Evolutionary conservation across 139 green algal genomes (phyloP).

Genomic region (Coelastrella sp.): DNA sequence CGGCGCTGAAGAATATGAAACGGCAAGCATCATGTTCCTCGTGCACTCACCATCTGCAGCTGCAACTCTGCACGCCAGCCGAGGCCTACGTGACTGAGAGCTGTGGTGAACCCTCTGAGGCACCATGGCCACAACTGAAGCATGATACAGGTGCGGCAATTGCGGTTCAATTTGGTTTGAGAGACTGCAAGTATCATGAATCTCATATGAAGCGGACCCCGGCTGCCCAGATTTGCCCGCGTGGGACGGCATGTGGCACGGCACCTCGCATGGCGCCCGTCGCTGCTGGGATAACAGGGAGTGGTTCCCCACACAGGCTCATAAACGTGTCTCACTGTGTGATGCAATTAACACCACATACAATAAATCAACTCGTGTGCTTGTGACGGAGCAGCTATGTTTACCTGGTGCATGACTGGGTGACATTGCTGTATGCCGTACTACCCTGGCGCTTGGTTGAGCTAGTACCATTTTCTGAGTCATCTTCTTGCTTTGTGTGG

Average conservation of each 20-base stretch:
- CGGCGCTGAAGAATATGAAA: no score
- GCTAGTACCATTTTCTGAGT: not conserved
- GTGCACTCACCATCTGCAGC: conserved; percentile 26
- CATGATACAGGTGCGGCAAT: not conserved
- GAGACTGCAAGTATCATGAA: no score
- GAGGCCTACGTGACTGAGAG: not conserved
- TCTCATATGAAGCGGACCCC: no score
- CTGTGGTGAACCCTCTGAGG: not conserved
- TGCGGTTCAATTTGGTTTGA: no score
- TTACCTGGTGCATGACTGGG: no score
- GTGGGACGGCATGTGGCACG: not conserved
- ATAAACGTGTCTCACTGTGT: no score
- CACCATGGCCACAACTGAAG: conserved; percentile 31
- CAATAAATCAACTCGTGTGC: no score
- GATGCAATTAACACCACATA: not conserved
- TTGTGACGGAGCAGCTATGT: no score
- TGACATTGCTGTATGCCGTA: not conserved
- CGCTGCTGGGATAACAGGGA: not conserved
- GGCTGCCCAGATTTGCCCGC: not conserved
- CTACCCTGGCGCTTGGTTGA: not conserved
- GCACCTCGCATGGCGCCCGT: not conserved
- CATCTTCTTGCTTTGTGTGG: not conserved
- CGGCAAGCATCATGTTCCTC: no score
- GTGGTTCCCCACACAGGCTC: not conserved
- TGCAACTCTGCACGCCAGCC: conserved; percentile 16